A percentile compares a stretch with the other conserved stretches of the same genome.
Evolutionary conservation across 345 rosid genomes (phyloP).

Genomic region (Arabis hirsuta): DNA sequence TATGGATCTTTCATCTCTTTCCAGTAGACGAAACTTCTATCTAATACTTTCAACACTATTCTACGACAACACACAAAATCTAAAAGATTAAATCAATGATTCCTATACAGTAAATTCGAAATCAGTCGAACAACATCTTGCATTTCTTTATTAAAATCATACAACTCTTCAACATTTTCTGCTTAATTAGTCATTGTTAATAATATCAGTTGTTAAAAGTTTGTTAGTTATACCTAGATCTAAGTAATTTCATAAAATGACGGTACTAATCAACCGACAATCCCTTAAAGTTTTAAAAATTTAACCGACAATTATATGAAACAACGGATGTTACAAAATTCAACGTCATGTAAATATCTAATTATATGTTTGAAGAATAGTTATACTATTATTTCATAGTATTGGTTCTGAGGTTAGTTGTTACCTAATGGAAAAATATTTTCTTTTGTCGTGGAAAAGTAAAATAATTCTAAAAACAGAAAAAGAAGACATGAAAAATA

Average conservation of each 20-base stretch:
- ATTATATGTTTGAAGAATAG: neutral
- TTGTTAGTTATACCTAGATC: neutral
- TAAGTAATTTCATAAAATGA: neutral
- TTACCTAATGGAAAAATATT: neutral
- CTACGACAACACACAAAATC: too few species aligned
- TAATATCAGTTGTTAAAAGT: too few species aligned
- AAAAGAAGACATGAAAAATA: neutral
- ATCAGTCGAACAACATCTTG: too few species aligned
- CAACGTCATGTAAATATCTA: neutral
- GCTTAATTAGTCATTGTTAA: too few species aligned
- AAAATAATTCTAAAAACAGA: neutral
- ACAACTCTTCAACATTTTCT: too few species aligned
- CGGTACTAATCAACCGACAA: slow-evolving; percentile 26
- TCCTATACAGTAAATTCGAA: too few species aligned
- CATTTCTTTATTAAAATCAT: too few species aligned
- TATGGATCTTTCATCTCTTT: too few species aligned
- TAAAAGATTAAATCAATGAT: too few species aligned
- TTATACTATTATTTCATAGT: neutral
- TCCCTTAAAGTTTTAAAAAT: slow-evolving; percentile 9
- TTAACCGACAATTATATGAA: slow-evolving; percentile 24
- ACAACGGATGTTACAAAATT: neutral
- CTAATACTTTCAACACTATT: too few species aligned
- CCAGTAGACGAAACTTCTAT: too few species aligned
- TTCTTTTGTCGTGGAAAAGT: slow-evolving; percentile 4
- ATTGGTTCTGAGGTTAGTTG: slow-evolving; percentile 10